Evolutionary conservation across 345 rosid species (phyloP), one percentile per base, ranked within the genome.

Genomic region (Euphorbia tirucalli): DNA sequence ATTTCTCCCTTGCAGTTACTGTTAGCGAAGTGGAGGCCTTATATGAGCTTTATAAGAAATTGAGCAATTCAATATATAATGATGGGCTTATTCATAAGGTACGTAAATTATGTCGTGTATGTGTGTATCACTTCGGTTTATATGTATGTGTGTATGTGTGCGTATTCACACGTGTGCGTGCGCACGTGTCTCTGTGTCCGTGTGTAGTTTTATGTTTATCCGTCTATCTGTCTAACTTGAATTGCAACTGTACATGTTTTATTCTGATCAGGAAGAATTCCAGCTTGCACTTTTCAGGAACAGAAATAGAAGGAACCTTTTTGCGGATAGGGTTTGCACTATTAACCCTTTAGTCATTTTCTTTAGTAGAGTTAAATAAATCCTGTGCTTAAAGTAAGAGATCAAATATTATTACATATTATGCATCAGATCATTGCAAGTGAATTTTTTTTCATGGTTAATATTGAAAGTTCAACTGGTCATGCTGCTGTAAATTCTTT

Each of bases 51-150:
- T 92, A 71, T 75, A 89, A 86, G 87, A 95, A 90, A 80, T 73
- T 95, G 82, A 95, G 97, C 88, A 87, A 91, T 72, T 88, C 96
- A 35, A 89, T 95, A 52, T 66, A 87, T 41, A 85, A 87, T 15
- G 97, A 92, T 68, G 97, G 96, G 65, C 87, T 90, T 66, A 92
- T 90, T 82, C 97, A 92, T 83, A 92, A 90, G 96, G 99, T 92
- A 78, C 54, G 37, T 22, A 13, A 43, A 15, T 5, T n/a, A 49
- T 22, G 25, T 3, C 25, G 18, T 31, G 27, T 32, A 1, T 35
- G 5, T 30, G 13, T 28, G 48, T 48, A 41, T 41, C 10, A 41
- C 44, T 41, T 41, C 10, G 44, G 11, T 41, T 41, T 41, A n/a
- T n/a, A n/a, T n/a, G n/a, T n/a, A n/a, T n/a, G n/a, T n/a, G n/a